Conservation (phyloP, 306 rosid species). For the Lathyrus sativus region DNA sequence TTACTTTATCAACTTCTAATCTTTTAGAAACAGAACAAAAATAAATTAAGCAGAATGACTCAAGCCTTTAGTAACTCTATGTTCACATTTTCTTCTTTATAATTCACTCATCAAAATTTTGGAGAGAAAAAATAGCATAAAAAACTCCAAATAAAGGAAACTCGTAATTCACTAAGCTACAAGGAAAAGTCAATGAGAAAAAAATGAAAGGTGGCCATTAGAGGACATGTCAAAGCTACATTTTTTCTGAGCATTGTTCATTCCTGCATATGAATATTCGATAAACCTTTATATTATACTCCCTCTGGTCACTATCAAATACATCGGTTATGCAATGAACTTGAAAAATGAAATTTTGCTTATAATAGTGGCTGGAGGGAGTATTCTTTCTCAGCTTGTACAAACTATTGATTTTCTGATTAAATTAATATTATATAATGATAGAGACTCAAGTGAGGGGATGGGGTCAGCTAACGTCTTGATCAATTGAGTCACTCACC, state of each 20-base stretch:
- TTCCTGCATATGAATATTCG: constrained; percentile 25
- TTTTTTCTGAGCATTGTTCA: constrained; percentile 23
- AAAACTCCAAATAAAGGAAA: constrained; percentile 19
- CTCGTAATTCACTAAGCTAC: constrained; percentile 8
- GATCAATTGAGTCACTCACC: constrained; percentile 1
- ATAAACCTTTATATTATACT: constrained; percentile 4
- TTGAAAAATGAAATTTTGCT: too few species aligned
- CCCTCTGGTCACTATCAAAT: too few species aligned
- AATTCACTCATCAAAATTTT: constrained; percentile 10
- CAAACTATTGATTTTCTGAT: constrained; percentile 21
- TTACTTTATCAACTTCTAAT: constrained; percentile 22
- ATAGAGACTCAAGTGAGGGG: background rate
- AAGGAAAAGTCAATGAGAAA: constrained; percentile 11
- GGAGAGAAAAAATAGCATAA: background rate
- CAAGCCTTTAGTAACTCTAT: constrained; percentile 8
- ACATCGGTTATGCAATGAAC: too few species aligned
- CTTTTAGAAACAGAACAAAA: background rate
- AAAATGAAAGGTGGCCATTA: constrained; percentile 1
- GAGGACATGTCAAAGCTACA: background rate
- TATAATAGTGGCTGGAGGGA: too few species aligned
- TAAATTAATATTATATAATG: constrained; percentile 18
- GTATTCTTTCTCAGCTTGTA: constrained; percentile 20
- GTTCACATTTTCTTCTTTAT: constrained; percentile 14
- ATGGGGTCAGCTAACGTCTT: background rate
- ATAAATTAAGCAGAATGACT: constrained; percentile 18